Base-by-base conservation (phyloP, 1,284 basidiomycete genomes). In the Moesziomyces parantarcticus region DNA sequence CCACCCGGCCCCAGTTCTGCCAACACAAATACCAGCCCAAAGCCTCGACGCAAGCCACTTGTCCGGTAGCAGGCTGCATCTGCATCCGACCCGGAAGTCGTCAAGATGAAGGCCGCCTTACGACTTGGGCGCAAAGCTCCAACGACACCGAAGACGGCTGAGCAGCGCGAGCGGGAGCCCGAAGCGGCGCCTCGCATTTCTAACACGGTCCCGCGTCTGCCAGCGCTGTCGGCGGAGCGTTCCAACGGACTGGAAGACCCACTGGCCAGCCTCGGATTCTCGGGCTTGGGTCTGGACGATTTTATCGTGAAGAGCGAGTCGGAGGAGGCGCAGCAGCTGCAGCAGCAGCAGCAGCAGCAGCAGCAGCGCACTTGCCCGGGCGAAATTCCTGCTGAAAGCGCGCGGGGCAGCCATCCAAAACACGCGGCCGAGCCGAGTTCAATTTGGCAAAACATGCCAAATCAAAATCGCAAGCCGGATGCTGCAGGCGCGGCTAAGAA, bases 41-140 rank as follows among this genome's bases (percentile, higher is more conserved):
- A 3, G n/a, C n/a, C n/a, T n/a, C n/a, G n/a, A n/a, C n/a, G n/a
- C n/a, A n/a, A 13, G 29, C 13, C 29, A 11, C 13, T 32, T 13
- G 10, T 2, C 11, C 29, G 29, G 29, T 11, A 32, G 10, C 10
- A 13, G 29, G 29, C 29, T 32, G 29, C 29, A 32, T 32, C 29
- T 32, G 29, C 29, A 32, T 39, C 36, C 36, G 36, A 39, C 36
- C 14, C 36, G 36, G 16, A 32, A 18, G 14, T 18, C 4, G 36
- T 18, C 34, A 34, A 6, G 9, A 63, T 63, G 61, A 63, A 63
- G 36, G 61, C 60, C 14, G 54, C 61, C n/a, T 63, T 63, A 43
- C 49, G 48, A 40, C 48, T 63, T 3, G 23, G 58, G n/a, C 58
- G 59, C 23, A 68, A 69, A 41, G 51, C 56, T 21, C 53, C 61